Conservation (phyloP, 495 filamentous ascomycete genomes). For the Trichodelitschia bisporula region DNA sequence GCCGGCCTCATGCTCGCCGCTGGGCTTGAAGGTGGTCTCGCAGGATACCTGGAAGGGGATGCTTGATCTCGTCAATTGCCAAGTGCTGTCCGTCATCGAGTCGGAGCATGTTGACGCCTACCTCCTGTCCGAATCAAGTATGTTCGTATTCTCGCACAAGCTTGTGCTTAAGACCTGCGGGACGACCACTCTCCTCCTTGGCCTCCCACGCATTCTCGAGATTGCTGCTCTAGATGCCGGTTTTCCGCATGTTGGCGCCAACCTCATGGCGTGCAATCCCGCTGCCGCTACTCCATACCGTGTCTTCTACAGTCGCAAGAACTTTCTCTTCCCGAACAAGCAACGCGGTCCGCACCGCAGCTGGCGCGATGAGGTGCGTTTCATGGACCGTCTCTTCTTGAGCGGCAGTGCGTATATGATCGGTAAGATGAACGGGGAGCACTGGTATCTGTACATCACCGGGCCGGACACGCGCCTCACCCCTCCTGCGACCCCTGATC, state of each 20-base stretch:
- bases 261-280: constrained; percentile 27
- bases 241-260: constrained; percentile 41
- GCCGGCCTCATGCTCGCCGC: constrained; percentile 38
- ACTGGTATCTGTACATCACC: constrained; percentile 97
- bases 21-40: constrained; percentile 68
- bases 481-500: constrained; percentile 53
- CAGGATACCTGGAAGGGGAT: constrained; percentile 81
- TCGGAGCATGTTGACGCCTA: constrained; percentile 97
- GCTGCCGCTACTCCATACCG: constrained; percentile 71
- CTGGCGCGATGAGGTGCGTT: constrained; percentile 90
- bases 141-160: constrained; percentile 99
- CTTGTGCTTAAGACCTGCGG: constrained; percentile 97
- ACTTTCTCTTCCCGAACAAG: constrained; percentile 87
- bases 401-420: constrained; percentile 98
- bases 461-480: constrained; percentile 59
- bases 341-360: constrained; percentile 87
- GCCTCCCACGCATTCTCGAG: constrained; percentile 68
- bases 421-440: constrained; percentile 98
- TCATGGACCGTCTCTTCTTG: constrained; percentile 67
- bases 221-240: constrained; percentile 74
- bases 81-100: constrained; percentile 81
- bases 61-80: constrained; percentile 95
- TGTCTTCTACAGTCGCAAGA: constrained; percentile 97
- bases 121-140: constrained; percentile 91
- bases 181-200: constrained; percentile 79